Base-by-base conservation (phyloP, 305 asterid species). In the Rubia tinctorum region DNA sequence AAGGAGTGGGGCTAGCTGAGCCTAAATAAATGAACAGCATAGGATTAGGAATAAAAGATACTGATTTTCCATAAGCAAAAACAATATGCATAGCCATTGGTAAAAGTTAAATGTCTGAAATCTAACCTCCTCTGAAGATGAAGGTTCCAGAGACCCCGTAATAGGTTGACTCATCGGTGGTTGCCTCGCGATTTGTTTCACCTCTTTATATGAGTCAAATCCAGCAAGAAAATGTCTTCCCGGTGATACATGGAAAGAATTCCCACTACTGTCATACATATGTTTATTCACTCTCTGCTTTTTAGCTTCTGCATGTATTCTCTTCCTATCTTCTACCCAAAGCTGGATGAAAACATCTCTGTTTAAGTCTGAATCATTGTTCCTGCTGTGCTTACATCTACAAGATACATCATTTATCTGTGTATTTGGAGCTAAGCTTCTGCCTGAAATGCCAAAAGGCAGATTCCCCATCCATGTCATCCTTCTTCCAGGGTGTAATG, bases 1-100 rank as follows among this genome's bases (percentile, higher is more conserved):
- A 75, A 95, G 91, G 86, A 95, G 99, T 23, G 92, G 89, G 51
- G 98, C 97, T 78, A 95, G 85, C 85, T 73, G 82, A 75, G 87
- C 83, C 99, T 95, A 87, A 68, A 84, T 58, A 80, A 80, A 34
- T 80, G 74, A 69, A 65, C 76, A 77, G 25, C 70, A 40, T 65
- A 45, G 72, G 20, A 55, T 12, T 55, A 44, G 68, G 34, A 55
- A 22, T 55, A 44, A 62, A 73, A n/a, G 71, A 66, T 37, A 59
- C 72, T 69, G 62, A 13, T 18, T 63, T 20, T 72, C 59, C 56
- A 73, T 30, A 61, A 45, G 73, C 40, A 22, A 22, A 65, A 13
- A 34, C 42, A 18, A 58, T n/a, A 39, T 51, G 69, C 63, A 80
- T 14, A 73, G 76, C 72, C 42, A 74, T 45, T 58, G 56, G 27